Evolutionary conservation across 495 filamentous ascomycete genomes (phyloP).

Genomic region (Astrocystis sublimbata): DNA sequence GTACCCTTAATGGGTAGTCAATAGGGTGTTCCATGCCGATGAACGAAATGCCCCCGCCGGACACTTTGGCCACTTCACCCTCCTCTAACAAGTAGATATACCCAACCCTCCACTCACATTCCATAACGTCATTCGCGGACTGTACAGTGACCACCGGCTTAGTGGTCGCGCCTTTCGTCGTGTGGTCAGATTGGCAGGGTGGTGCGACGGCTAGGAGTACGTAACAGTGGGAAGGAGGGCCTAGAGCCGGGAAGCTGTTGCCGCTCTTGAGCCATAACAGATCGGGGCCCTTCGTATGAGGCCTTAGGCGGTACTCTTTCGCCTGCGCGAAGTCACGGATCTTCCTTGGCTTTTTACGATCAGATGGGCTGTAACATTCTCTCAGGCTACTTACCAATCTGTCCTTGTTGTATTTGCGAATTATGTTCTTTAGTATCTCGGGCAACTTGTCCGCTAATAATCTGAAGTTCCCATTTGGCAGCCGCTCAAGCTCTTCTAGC

Average conservation of each 20-base stretch:
- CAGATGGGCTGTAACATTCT: too few species aligned
- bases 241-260: not conserved
- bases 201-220: not conserved
- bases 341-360: too few species aligned
- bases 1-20: too few species aligned
- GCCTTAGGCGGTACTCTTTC: too few species aligned
- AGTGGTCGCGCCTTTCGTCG: not conserved
- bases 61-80: not conserved
- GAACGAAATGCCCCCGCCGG: not conserved
- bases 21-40: not conserved
- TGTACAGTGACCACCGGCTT: not conserved
- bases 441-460: too few species aligned
- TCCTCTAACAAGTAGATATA: constrained; percentile 1
- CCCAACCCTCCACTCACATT: not conserved
- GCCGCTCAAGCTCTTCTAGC: too few species aligned
- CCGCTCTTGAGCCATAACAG: not conserved
- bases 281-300: not conserved
- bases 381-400: too few species aligned
- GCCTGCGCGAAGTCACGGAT: too few species aligned
- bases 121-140: not conserved
- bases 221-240: not conserved
- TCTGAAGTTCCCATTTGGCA: too few species aligned
- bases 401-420: too few species aligned
- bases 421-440: too few species aligned
- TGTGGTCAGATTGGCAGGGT: not conserved